Percentiles rank a stretch among this genome's conserved stretches.
Evolutionary conservation across 2,329 filamentous ascomycete genomes (phyloP).

Genomic region (Parastagonospora avenae): DNA sequence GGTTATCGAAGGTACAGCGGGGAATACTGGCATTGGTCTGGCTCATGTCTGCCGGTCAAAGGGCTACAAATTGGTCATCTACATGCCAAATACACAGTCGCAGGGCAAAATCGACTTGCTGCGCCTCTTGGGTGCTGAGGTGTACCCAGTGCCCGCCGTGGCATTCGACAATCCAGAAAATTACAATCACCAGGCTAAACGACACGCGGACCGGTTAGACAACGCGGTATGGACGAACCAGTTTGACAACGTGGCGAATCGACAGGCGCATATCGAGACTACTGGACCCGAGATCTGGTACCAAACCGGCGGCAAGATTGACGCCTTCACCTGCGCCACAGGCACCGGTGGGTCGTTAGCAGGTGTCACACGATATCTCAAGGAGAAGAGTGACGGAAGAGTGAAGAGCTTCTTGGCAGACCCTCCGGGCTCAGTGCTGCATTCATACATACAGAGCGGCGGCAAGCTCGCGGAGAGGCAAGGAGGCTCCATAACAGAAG

Average conservation of each 20-base stretch:
- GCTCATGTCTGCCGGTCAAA: conserved; percentile 92
- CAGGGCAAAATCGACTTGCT: conserved; percentile 97
- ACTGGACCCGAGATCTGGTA: conserved; percentile 97
- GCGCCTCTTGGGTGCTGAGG: conserved; percentile 87
- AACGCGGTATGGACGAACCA: conserved; percentile 99
- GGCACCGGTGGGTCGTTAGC: conserved; percentile 92
- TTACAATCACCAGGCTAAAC: conserved; percentile 94
- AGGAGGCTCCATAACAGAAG: conserved; percentile 93
- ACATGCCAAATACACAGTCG: conserved; percentile 99
- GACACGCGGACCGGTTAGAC: conserved; percentile 83
- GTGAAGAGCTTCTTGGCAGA: conserved; percentile 92
- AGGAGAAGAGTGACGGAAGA: conserved; percentile 75
- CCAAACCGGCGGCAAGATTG: conserved; percentile 82
- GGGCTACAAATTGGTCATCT: conserved; percentile 95
- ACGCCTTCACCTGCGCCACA: conserved; percentile 94
- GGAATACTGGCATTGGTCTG: conserved; percentile 96
- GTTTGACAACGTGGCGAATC: conserved; percentile 95
- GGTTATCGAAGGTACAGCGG: conserved; percentile 94
- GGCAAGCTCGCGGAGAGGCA: conserved; percentile 80
- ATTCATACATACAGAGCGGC: conserved; percentile 86
- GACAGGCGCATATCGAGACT: conserved; percentile 92
- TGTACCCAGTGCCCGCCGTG: conserved; percentile 93
- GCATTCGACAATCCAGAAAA: conserved; percentile 94
- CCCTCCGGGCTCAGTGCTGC: conserved; percentile 89
- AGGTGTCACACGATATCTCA: conserved; percentile 85